Evolutionary conservation across 2,329 filamentous ascomycete species (phyloP), one percentile per base, ranked within the genome.

Genomic region (Amauroascus niger): DNA sequence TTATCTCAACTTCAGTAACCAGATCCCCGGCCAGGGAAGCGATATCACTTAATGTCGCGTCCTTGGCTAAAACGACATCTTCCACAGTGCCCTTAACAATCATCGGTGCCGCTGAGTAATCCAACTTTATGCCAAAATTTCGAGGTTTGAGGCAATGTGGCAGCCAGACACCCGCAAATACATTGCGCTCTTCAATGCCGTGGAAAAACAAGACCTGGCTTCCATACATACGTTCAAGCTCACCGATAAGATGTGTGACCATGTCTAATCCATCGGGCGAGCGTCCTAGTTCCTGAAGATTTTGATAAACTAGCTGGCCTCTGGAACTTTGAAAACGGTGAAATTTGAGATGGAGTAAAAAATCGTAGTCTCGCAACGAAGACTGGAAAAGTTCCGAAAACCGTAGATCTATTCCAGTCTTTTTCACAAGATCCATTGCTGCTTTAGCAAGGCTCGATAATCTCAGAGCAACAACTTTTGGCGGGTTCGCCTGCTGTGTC

Each of bases 361-460:
- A 84, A 66, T 97, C 88, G 67, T 90, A 98, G 59, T 95, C 89
- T 8, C 70, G 69, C 5, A 88, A 74, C 0, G 84, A 80, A 2
- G 85, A 76, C n/a, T 79, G 74, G 71, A 97, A 97, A 7, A 97
- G 76, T 1, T 73, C 68, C 30, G 74, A 71, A 1, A 78, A 69
- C 46, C 83, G 73, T 51, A 88, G 68, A 11, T 71, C 69, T 24
- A 78, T 64, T 24, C 76, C 77, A 32, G 79, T 66, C 9, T 74
- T 69, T 47, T 74, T 78, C 13, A 87, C 71, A 9, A 85, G 67
- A 49, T 79, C 80, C 63, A 79, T 79, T 9, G 88, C 88, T 2
- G 88, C 86, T 60, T 84, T 83, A 6, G 91, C 88, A 1, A 98
- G 75, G 3, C 80, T 81, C 0, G 86, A 89, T 79, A 97, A 86